Evolutionary conservation across 805 yeast species (phyloP).

Genomic region (Teunomyces panamensis): DNA sequence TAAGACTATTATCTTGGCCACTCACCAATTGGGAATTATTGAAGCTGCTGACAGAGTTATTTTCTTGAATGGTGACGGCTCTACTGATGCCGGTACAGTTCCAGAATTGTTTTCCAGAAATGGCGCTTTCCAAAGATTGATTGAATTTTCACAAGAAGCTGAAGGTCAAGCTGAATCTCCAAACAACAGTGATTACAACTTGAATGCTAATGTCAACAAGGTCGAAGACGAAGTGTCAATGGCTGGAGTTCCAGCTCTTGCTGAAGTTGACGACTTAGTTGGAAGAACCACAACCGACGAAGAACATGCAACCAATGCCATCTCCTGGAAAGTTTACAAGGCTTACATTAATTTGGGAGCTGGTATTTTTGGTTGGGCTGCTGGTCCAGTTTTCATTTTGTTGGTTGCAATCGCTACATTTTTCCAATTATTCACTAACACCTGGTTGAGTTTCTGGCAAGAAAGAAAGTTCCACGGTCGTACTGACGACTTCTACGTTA

Average conservation of each 20-base stretch:
- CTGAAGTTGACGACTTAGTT: constrained; percentile 6
- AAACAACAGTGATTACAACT: constrained; percentile 9
- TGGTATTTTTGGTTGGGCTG: constrained; percentile 34
- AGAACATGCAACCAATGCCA: constrained; percentile 36
- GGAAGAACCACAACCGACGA: constrained; percentile 37
- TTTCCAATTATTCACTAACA: constrained; percentile 41
- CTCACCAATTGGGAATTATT: constrained; percentile 41
- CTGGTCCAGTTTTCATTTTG: constrained; percentile 32
- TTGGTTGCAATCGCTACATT: constrained; percentile 36
- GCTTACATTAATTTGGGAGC: constrained; percentile 36
- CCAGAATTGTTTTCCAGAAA: constrained; percentile 34
- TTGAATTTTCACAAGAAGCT: constrained; percentile 40
- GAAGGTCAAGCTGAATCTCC: constrained; percentile 26
- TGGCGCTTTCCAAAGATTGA: constrained; percentile 47
- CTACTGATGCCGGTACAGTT: constrained; percentile 37
- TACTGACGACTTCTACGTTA: constrained; percentile 33
- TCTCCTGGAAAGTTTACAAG: constrained; percentile 38
- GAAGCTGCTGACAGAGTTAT: constrained; percentile 37
- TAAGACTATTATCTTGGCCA: constrained; percentile 39
- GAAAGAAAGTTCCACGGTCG: constrained; percentile 28
- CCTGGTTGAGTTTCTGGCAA: constrained; percentile 45
- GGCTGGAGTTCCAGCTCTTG: constrained; percentile 1
- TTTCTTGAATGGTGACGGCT: constrained; percentile 41
- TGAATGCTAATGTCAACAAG: background rate
- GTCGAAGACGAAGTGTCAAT: constrained; percentile 3